Evolutionary conservation across 129 eudicot genomes (phyloP).

Genomic region (Arctium lappa): DNA sequence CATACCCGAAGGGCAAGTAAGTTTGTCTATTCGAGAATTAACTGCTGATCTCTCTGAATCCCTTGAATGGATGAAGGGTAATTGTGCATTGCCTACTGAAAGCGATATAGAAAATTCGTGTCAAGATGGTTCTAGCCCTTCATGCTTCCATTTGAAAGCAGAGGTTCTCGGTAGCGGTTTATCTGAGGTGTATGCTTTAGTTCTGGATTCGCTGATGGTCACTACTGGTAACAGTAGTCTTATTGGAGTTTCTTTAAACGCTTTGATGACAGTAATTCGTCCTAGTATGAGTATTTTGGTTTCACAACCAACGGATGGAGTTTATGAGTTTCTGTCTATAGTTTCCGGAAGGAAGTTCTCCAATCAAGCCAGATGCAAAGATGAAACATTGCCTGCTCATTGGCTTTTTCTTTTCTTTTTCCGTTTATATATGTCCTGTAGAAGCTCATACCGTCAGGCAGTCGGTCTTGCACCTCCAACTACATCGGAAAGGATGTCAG

Average conservation of each 20-base stretch:
- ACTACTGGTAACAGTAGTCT: constrained; percentile 75
- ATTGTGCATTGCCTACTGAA: constrained; percentile 11
- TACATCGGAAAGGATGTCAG: constrained; percentile 61
- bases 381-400: constrained; percentile 23
- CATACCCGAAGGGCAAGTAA: constrained; percentile 90
- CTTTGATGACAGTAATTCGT: constrained; percentile 44
- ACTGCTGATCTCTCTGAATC: constrained; percentile 61
- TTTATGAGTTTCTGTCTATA: constrained; percentile 28
- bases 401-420: constrained; percentile 64
- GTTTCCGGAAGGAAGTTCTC: constrained; percentile 34
- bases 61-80: constrained; percentile 63
- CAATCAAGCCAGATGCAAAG: constrained; percentile 18
- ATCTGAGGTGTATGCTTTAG: constrained; percentile 58
- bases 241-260: constrained; percentile 61
- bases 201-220: constrained; percentile 70
- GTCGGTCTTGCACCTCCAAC: constrained; percentile 72
- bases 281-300: constrained; percentile 53
- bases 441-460: constrained; percentile 64
- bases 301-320: constrained; percentile 28
- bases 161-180: constrained; percentile 65
- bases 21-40: constrained; percentile 52
- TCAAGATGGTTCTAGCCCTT: constrained; percentile 19
- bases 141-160: constrained; percentile 36
- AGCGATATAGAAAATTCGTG: constrained; percentile 20
- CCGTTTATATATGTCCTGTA: constrained; percentile 64